Conservation (phyloP, 148 eudicot species). For the Cornus kousa region DNA sequence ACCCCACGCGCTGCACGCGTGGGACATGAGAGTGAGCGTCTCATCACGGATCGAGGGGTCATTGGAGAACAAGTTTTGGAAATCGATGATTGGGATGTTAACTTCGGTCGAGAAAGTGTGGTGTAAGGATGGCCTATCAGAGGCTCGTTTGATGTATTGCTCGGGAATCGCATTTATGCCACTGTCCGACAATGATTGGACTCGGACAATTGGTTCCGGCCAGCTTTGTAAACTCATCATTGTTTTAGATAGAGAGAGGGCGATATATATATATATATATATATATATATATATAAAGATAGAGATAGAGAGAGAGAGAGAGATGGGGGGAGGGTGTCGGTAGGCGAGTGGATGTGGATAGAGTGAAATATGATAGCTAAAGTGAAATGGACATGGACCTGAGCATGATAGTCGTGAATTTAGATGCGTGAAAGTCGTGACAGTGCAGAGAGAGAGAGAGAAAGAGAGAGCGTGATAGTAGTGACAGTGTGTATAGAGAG, state of each 20-base stretch:
- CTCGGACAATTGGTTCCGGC: slow-evolving; percentile 51
- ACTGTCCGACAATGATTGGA: slow-evolving; percentile 42
- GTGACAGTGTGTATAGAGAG: not conserved
- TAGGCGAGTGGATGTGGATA: not conserved
- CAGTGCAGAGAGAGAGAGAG: not conserved
- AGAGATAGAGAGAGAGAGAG: not conserved
- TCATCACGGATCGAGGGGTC: slow-evolving; percentile 9
- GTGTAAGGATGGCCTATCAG: slow-evolving; percentile 19
- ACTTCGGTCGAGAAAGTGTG: not conserved
- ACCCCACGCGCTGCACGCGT: slow-evolving; percentile 52
- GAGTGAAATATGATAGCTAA: not conserved
- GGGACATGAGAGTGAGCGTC: slow-evolving; percentile 16
- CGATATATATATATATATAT: too few relatives aligned
- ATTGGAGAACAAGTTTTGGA: slow-evolving; percentile 23
- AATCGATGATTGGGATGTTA: slow-evolving; percentile 40
- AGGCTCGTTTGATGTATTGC: slow-evolving; percentile 29
- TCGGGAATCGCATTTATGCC: slow-evolving; percentile 44
- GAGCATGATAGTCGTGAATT: slow-evolving; percentile 3
- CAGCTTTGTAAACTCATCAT: slow-evolving; percentile 36
- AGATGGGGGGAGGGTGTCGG: not conserved
- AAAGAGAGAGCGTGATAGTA: too few relatives aligned
- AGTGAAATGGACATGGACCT: not conserved
- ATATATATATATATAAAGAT: not conserved
- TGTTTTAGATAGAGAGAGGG: not conserved
- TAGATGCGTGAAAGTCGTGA: not conserved